Evolutionary conservation across 192 early-diverging fungal genomes (phyloP).

Genomic region (Coemansia sp.): DNA sequence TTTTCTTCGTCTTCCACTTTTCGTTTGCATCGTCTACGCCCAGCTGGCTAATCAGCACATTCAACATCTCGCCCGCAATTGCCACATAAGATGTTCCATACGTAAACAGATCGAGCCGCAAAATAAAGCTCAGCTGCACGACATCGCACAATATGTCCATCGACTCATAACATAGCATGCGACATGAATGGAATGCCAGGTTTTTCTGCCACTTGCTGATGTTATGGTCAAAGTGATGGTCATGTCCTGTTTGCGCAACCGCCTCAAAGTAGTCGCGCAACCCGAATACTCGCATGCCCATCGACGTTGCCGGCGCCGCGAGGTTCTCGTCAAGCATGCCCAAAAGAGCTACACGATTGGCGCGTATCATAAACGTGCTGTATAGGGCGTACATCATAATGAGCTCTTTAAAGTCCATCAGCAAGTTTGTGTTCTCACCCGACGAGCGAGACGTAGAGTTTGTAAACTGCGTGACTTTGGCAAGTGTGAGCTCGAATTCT

Average conservation of each 20-base stretch:
- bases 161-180: constrained; percentile 47
- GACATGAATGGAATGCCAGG: constrained; percentile 40
- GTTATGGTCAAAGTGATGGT: constrained; percentile 10
- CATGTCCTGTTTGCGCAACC: constrained; percentile 6
- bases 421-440: constrained; percentile 24
- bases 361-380: constrained; percentile 44
- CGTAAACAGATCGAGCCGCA: constrained; percentile 44
- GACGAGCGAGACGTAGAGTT: constrained; percentile 2
- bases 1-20: constrained; percentile 44
- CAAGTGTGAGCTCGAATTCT: constrained; percentile 45
- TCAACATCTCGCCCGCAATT: constrained; percentile 48
- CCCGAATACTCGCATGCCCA: constrained; percentile 45
- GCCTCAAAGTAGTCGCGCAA: constrained; percentile 51
- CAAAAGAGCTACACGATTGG: constrained; percentile 46
- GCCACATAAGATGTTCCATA: constrained; percentile 47
- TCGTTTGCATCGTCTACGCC: constrained; percentile 25
- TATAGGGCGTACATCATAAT: constrained; percentile 47
- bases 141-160: constrained; percentile 44
- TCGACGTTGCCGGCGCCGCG: constrained; percentile 31
- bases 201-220: constrained; percentile 42
- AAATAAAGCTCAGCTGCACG: constrained; percentile 43
- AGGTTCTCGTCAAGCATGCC: constrained; percentile 39
- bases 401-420: constrained; percentile 54
- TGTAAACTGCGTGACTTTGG: constrained; percentile 27
- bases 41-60: constrained; percentile 40